These are phyloP conservation scores for Pythium periplocum DNA, from an alignment of 352 stramenopile genomes.

Conservation along the genomic window DNA sequence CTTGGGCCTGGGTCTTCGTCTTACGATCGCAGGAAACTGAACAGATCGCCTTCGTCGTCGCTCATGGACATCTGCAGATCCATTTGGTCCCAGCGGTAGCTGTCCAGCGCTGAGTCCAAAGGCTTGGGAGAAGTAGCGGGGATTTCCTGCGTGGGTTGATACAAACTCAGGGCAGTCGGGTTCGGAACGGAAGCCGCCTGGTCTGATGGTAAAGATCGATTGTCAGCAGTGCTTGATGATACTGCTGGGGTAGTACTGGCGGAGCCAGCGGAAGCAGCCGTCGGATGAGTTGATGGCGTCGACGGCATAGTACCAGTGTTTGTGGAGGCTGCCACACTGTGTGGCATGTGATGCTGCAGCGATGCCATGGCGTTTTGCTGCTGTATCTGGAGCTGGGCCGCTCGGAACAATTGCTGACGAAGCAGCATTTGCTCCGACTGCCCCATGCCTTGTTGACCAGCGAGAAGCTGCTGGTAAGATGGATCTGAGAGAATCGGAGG, in stretches of 20 bases:
- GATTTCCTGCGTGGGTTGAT: too few relatives aligned
- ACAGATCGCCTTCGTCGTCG: conserved; percentile 72
- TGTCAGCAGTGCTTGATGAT: conserved; percentile 3
- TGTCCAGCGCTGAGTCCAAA: conserved; percentile 29
- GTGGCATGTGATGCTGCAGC: neutral
- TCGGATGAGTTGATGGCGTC: conserved; percentile 1
- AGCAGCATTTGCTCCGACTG: conserved; percentile 1
- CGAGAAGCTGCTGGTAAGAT: conserved; percentile 2
- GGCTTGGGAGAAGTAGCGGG: too few relatives aligned
- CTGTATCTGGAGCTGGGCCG: neutral
- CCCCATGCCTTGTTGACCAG: neutral
- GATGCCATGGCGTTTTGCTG: conserved; percentile 4
- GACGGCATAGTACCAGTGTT: conserved; percentile 3
- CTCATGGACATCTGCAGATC: conserved; percentile 79
- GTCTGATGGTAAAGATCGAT: too few relatives aligned
- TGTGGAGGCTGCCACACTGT: neutral
- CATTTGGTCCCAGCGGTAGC: conserved; percentile 77
- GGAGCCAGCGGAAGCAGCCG: neutral
- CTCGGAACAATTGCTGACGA: conserved; percentile 1
- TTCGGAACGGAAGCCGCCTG: too few relatives aligned
- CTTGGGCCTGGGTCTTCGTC: too few relatives aligned
- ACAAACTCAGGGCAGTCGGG: too few relatives aligned
- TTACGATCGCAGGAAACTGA: conserved; percentile 82
- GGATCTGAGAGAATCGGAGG: conserved; percentile 3
- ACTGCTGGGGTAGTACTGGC: conserved; percentile 8